Evolutionary conservation across 2,329 filamentous ascomycete species (phyloP), one percentile per base, ranked within the genome.

Genomic region (Pseudopyricularia cyperi): DNA sequence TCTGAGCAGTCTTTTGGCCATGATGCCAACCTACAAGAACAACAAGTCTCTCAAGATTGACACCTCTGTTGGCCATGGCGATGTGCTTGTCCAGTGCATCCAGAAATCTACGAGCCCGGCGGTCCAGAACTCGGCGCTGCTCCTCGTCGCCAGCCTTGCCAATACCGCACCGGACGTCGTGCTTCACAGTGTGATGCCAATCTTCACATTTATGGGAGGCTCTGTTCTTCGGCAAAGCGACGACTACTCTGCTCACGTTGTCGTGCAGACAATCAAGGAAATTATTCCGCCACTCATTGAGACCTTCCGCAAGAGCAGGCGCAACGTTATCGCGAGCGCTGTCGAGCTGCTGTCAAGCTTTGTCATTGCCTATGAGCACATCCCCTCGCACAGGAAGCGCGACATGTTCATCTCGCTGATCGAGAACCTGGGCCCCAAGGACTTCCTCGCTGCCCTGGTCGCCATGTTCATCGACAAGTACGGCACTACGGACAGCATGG

Each of bases 171-270:
- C 94, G 0, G 90, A 95, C 64, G 72, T 95, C 48, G 88, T 98
- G 3, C 75, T 98, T 53, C 91, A 98, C 68, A 96, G 89, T 59
- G 88, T 98, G 52, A 98, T 98, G 93, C 93, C 93, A 12, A 91
- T 98, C 51, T 98, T 98, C 69, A 97, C 93, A 0, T 96, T 97
- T 64, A 96, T 97, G 84, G 89, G 91, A 42, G 86, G 85, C 44
- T 95, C 88, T 3, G 84, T 96, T 19, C 76, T 98, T 49, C 83
- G 87, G 48, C 91, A 96, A 68, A 89, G 88, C 59, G 94, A 98
- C 61, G 91, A 97, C 60, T 97, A 96, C 69, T 97, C 93, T 22
- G 89, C 90, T 12, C 88, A 95, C 64, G 91, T 98, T 32, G 91
- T 96, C 53, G 89, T 94, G 60, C 89, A 89, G 71, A 97, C 93